These are phyloP conservation scores for Mariannaea sp. DNA, from an alignment of 2,329 filamentous ascomycete species.

Conservation along the genomic window DNA sequence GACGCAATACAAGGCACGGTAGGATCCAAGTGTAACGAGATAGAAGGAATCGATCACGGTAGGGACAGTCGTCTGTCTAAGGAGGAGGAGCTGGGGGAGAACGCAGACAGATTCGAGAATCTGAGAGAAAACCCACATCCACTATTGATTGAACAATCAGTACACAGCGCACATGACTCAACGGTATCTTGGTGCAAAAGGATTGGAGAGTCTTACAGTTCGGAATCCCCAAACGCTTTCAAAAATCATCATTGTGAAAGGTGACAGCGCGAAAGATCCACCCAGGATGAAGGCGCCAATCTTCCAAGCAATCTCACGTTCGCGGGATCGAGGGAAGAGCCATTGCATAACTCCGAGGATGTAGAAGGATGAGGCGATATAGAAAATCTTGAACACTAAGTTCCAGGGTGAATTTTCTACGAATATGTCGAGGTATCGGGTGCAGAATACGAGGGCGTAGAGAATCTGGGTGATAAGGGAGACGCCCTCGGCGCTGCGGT, in stretches of 20 bases:
- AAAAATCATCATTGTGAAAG: conserved; percentile 74
- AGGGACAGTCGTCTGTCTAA: conserved; percentile 92
- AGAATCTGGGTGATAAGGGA: conserved; percentile 90
- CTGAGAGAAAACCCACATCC: conserved; percentile 85
- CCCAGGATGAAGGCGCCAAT: conserved; percentile 72
- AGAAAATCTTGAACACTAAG: conserved; percentile 85
- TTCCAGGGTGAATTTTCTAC: conserved; percentile 65
- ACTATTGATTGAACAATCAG: conserved; percentile 55
- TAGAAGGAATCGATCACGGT: conserved; percentile 98
- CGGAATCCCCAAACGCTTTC: conserved; percentile 55
- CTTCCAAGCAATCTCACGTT: conserved; percentile 93
- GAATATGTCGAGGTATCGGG: conserved; percentile 87
- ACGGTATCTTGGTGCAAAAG: too few relatives aligned
- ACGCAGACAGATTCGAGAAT: conserved; percentile 91
- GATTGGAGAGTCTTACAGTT: conserved; percentile 48
- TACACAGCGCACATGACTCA: too few relatives aligned
- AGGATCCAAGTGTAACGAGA: conserved; percentile 82
- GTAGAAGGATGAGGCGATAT: conserved; percentile 82
- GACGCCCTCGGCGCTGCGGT: conserved; percentile 86
- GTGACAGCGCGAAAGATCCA: conserved; percentile 69
- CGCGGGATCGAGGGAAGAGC: conserved; percentile 83
- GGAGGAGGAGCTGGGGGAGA: conserved; percentile 86
- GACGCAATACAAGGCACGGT: conserved; percentile 85
- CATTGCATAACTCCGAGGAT: conserved; percentile 88
- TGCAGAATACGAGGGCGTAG: conserved; percentile 83